Evolutionary conservation across 768 basidiomycete species (phyloP).

Genomic region (Russula griseocarnosa): DNA sequence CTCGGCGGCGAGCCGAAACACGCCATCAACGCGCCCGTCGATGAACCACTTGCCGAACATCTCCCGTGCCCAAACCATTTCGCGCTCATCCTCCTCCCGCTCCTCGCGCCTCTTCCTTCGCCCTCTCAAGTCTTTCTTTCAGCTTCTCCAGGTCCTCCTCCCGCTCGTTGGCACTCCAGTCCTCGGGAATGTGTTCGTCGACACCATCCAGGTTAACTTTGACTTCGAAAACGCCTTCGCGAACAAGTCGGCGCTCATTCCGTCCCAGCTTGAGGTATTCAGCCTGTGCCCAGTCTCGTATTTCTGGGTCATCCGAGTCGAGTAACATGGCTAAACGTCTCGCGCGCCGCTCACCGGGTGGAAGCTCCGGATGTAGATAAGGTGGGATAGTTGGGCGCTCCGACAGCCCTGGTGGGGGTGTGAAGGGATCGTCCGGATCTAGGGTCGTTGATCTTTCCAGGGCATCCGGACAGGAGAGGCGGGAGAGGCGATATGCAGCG

Average conservation of each 20-base stretch:
- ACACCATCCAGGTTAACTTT: conserved; percentile 15
- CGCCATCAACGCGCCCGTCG: conserved; percentile 26
- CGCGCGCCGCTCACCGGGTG: conserved; percentile 21
- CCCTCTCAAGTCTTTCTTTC: conserved; percentile 21
- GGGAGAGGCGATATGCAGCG: conserved; percentile 27
- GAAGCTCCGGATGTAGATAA: conserved; percentile 23
- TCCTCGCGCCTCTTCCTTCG: conserved; percentile 23
- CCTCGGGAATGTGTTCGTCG: conserved; percentile 12
- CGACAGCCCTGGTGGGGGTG: neutral
- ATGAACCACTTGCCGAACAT: conserved; percentile 25
- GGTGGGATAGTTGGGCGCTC: conserved; percentile 16
- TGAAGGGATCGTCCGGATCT: conserved; percentile 15
- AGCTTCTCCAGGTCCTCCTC: conserved; percentile 27
- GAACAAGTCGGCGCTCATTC: conserved; percentile 22
- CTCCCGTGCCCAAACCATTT: conserved; percentile 27
- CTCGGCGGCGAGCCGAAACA: conserved; percentile 23
- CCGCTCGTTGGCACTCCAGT: conserved; percentile 20
- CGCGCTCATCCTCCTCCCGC: conserved; percentile 25
- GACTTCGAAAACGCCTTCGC: conserved; percentile 28
- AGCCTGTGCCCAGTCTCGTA: conserved; percentile 27
- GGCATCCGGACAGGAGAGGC: conserved; percentile 20
- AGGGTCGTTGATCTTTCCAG: conserved; percentile 17
- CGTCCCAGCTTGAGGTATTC: conserved; percentile 28
- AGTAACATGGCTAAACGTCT: conserved; percentile 25
- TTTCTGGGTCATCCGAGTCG: conserved; percentile 27